Percentiles rank a stretch among this genome's conserved stretches.
These are phyloP conservation scores for Saitozyma podzolica DNA, from an alignment of 768 basidiomycete species.

Conservation along the genomic window DNA sequence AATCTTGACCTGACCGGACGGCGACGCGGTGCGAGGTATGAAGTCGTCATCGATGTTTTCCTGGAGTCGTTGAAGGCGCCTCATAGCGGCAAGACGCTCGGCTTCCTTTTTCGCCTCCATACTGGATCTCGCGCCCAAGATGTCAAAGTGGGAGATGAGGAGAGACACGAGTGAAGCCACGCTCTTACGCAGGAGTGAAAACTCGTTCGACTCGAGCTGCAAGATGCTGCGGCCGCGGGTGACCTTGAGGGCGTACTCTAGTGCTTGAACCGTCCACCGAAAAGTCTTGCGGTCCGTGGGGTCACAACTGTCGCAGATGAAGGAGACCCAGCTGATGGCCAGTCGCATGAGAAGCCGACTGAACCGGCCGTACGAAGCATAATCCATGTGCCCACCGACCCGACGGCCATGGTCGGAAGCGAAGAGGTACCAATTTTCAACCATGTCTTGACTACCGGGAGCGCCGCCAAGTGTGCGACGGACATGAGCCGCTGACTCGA, in stretches of 20 bases:
- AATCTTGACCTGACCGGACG: constrained; percentile 19
- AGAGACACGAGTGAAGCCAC: constrained; percentile 95
- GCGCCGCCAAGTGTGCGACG: constrained; percentile 56
- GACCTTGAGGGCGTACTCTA: constrained; percentile 86
- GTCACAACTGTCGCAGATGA: constrained; percentile 97
- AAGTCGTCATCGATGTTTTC: constrained; percentile 54
- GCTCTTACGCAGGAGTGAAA: constrained; percentile 82
- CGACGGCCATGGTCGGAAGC: constrained; percentile 88
- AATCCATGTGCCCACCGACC: constrained; percentile 84
- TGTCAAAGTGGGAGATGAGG: constrained; percentile 96
- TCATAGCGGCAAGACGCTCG: constrained; percentile 66
- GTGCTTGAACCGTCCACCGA: constrained; percentile 94
- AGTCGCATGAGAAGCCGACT: constrained; percentile 80
- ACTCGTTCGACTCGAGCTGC: constrained; percentile 82
- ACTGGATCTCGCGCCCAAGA: constrained; percentile 87
- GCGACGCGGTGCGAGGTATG: constrained; percentile 38
- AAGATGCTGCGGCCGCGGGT: constrained; percentile 87
- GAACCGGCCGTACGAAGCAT: constrained; percentile 65
- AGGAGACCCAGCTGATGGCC: constrained; percentile 96
- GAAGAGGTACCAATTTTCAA: constrained; percentile 83
- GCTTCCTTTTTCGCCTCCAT: constrained; percentile 86
- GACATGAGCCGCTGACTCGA: constrained; percentile 86
- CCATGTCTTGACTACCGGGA: constrained; percentile 65
- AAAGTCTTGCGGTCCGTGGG: constrained; percentile 93
- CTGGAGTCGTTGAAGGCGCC: constrained; percentile 58